Conservation (phyloP, 345 rosid species). For the Pseudoturritis turrita region DNA sequence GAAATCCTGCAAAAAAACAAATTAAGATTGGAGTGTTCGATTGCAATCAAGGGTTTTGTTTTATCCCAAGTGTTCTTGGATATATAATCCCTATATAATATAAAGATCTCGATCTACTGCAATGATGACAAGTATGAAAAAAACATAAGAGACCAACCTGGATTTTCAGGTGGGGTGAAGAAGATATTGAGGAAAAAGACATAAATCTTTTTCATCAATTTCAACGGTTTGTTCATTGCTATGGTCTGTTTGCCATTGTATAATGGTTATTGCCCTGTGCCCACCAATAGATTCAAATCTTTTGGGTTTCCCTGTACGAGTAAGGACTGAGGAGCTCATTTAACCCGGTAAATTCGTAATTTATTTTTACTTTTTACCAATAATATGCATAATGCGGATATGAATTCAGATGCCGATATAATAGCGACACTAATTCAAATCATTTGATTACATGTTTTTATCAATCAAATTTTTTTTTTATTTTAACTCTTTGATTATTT, state of each 20-base stretch:
- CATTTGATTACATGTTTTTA: no score
- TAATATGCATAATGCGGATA: no score
- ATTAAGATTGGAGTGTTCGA: constrained; percentile 3
- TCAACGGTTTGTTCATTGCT: constrained; percentile 33
- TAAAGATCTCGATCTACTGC: constrained; percentile 6
- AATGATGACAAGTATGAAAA: constrained; percentile 24
- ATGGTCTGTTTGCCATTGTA: constrained; percentile 40
- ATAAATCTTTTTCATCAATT: constrained; percentile 33
- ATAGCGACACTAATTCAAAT: no score
- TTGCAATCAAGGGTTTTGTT: constrained; percentile 15
- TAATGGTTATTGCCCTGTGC: constrained; percentile 29
- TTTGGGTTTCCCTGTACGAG: constrained; percentile 7
- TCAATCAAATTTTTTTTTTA: no score
- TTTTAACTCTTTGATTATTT: neutral
- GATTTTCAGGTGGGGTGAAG: constrained; percentile 33
- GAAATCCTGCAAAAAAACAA: neutral
- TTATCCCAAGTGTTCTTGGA: constrained; percentile 7
- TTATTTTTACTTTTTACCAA: no score
- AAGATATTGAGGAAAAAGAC: constrained; percentile 41
- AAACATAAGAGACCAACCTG: constrained; percentile 33
- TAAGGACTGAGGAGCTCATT: constrained; percentile 19
- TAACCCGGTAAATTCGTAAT: neutral
- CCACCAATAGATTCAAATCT: constrained; percentile 31
- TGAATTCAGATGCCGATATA: no score
- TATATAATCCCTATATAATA: no score